Evolutionary conservation across 2,329 filamentous ascomycete species (phyloP).

Genomic region (Sporothrix pseudoabietina): DNA sequence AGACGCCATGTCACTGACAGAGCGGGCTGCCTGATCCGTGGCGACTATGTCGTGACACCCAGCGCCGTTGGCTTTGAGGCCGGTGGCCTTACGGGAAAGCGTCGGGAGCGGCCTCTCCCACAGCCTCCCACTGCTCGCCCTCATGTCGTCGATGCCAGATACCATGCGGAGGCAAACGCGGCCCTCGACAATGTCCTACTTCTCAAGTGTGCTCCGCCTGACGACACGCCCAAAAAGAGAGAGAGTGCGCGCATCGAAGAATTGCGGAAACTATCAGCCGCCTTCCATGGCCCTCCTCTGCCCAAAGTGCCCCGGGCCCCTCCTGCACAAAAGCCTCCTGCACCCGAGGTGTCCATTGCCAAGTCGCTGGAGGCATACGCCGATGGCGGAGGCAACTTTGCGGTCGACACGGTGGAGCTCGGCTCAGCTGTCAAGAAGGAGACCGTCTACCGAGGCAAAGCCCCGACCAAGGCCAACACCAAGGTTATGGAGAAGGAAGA

Average conservation of each 20-base stretch:
- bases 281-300: neutral
- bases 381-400: constrained; percentile 23
- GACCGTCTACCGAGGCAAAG: neutral
- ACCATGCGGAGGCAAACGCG: neutral
- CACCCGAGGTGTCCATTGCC: constrained; percentile 33
- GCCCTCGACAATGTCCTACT: neutral
- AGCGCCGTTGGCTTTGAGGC: neutral
- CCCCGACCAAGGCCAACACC: neutral
- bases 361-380: constrained; percentile 29
- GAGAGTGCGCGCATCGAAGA: neutral
- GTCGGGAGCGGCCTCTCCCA: constrained; percentile 4
- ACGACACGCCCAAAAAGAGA: neutral
- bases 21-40: neutral
- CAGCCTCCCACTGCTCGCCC: neutral
- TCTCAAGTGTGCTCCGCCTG: neutral
- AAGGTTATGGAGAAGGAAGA: neutral
- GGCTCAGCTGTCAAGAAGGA: constrained; percentile 26
- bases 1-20: neutral
- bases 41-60: neutral
- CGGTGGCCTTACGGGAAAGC: neutral
- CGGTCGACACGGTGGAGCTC: constrained; percentile 25
- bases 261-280: neutral
- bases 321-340: no score
- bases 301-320: neutral
- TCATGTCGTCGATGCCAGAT: neutral